These are phyloP conservation scores for Colletotrichum nymphaeae DNA, from an alignment of 2,329 filamentous ascomycete genomes.

Conservation along the genomic window DNA sequence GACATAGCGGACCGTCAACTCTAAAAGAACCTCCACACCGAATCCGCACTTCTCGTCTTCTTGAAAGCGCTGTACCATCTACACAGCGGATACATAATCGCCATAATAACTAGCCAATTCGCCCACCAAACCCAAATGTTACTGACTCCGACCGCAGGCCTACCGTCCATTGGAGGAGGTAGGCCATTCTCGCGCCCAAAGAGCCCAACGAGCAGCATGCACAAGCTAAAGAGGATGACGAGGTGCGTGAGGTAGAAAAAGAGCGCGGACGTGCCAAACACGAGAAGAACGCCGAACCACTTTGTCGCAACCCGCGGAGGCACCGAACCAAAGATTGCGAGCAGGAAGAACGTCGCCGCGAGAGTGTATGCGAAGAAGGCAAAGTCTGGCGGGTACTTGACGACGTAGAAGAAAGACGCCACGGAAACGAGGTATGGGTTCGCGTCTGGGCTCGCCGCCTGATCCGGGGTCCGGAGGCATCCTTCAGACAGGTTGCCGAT, in stretches of 20 bases:
- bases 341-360: conserved; percentile 50
- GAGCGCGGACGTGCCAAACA: conserved; percentile 57
- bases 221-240: conserved; percentile 45
- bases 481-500: conserved; percentile 57
- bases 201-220: conserved; percentile 39
- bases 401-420: conserved; percentile 57
- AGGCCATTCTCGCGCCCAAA: conserved; percentile 49
- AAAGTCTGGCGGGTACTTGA: conserved; percentile 60
- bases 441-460: conserved; percentile 40
- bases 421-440: conserved; percentile 56
- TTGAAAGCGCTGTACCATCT: conserved; percentile 57
- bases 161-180: conserved; percentile 41
- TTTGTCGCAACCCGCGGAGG: conserved; percentile 44
- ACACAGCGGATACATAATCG: conserved; percentile 54
- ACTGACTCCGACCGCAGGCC: conserved; percentile 47
- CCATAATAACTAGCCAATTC: conserved; percentile 49
- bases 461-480: conserved; percentile 54
- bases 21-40: conserved; percentile 60
- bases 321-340: conserved; percentile 49
- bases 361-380: conserved; percentile 57
- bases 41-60: conserved; percentile 52
- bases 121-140: conserved; percentile 50
- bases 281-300: conserved; percentile 49
- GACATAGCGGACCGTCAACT: background rate
- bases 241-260: conserved; percentile 59